Conservation (phyloP, 257 asterid genomes). For the Nicotiana tabacum region DNA sequence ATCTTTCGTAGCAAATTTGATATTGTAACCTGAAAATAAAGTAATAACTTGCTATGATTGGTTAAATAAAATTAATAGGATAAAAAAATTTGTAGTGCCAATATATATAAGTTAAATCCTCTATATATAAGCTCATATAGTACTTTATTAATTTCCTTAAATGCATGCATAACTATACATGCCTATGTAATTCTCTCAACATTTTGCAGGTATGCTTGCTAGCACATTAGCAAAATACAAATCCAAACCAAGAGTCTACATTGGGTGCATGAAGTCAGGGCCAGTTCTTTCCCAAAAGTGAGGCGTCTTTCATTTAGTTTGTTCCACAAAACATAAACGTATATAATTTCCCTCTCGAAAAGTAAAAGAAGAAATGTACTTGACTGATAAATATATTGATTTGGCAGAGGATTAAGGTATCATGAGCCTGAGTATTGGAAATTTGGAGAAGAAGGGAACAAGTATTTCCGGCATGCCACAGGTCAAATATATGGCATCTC, state of each 20-base stretch:
- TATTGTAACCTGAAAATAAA: too few species aligned
- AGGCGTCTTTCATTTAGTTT: slow-evolving; percentile 10
- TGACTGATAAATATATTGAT: neutral
- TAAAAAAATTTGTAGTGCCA: too few species aligned
- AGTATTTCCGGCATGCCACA: slow-evolving; percentile 77
- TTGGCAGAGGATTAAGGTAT: slow-evolving; percentile 55
- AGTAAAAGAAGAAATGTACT: neutral
- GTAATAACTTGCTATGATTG: too few species aligned
- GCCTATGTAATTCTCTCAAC: neutral
- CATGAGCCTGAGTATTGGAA: slow-evolving; percentile 88
- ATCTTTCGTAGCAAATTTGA: too few species aligned
- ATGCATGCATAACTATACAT: neutral
- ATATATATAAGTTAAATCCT: too few species aligned
- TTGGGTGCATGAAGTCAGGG: slow-evolving; percentile 92
- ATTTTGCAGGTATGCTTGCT: slow-evolving; percentile 29
- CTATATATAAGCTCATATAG: neutral
- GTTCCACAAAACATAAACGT: neutral
- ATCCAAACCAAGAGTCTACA: slow-evolving; percentile 53
- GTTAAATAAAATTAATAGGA: too few species aligned
- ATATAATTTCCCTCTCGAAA: neutral
- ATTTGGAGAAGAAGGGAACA: slow-evolving; percentile 82
- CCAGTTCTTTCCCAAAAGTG: slow-evolving; percentile 62
- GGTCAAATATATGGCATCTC: slow-evolving; percentile 85
- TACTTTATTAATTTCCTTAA: neutral
- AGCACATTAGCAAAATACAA: slow-evolving; percentile 48